These are phyloP conservation scores for Blastomyces silverae DNA, from an alignment of 2,329 filamentous ascomycete species.

Conservation along the genomic window DNA sequence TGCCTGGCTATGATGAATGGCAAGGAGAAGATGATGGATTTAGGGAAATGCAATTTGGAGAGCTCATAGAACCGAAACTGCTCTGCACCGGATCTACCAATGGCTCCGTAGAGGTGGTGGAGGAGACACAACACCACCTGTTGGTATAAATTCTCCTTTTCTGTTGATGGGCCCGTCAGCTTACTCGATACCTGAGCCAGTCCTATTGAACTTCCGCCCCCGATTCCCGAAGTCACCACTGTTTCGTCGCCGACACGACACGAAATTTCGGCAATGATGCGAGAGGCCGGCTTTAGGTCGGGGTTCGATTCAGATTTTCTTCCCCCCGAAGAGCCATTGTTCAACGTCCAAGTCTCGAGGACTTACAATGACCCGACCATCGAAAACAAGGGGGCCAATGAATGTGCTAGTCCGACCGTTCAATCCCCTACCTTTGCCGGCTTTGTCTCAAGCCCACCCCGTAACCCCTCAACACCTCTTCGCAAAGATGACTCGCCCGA, in stretches of 20 bases:
- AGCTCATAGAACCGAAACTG: conserved; percentile 63
- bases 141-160: conserved; percentile 32
- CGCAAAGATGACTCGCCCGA: background rate
- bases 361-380: background rate
- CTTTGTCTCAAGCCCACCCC: conserved; percentile 21
- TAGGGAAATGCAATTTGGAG: conserved; percentile 53
- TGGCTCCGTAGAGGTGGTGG: conserved; percentile 25
- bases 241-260: conserved; percentile 34
- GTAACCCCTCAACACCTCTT: background rate
- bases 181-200: conserved; percentile 20
- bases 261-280: conserved; percentile 44
- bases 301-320: conserved; percentile 38
- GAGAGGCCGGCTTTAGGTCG: conserved; percentile 45
- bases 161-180: conserved; percentile 18
- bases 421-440: conserved; percentile 18
- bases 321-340: conserved; percentile 6
- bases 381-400: conserved; percentile 5
- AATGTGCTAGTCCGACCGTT: conserved; percentile 13
- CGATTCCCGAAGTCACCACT: conserved; percentile 12
- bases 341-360: background rate
- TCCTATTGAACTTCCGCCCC: conserved; percentile 12
- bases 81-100: conserved; percentile 42
- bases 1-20: conserved; percentile 56
- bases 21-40: conserved; percentile 53
- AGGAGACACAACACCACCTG: conserved; percentile 32